Evolutionary conservation across 2,329 filamentous ascomycete species (phyloP).

Genomic region (Daldinia sp.): DNA sequence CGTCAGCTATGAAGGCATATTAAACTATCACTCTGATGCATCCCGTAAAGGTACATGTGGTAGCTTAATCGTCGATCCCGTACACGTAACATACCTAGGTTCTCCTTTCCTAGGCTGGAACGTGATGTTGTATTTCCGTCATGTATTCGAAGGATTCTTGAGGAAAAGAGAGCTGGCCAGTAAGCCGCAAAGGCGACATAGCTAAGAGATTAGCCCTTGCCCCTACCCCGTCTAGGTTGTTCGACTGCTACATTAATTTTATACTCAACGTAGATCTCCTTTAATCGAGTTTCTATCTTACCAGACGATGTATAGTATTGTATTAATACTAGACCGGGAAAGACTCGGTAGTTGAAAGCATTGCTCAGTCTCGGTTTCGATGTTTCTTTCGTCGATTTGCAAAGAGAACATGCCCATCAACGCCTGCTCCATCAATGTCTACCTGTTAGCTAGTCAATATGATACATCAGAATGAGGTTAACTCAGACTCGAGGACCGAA

Average conservation of each 20-base stretch:
- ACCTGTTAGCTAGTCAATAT: neutral
- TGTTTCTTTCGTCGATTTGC: neutral
- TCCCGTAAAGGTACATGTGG: neutral
- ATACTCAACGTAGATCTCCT: neutral
- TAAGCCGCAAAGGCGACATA: neutral
- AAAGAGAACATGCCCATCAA: neutral
- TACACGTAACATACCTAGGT: neutral
- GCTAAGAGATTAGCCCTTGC: neutral
- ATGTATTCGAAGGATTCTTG: neutral
- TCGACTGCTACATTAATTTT: neutral
- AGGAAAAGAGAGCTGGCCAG: neutral
- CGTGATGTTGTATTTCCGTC: neutral
- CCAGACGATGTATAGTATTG: neutral
- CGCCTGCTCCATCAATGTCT: neutral
- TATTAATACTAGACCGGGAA: neutral
- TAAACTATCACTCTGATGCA: neutral
- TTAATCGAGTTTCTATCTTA: neutral
- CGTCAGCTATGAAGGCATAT: constrained; percentile 8
- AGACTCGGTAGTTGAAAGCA: neutral
- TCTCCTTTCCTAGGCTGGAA: neutral
- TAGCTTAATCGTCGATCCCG: neutral
- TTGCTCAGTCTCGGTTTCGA: neutral
- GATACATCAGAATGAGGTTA: neutral
- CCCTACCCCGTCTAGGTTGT: neutral
- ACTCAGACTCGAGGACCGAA: neutral